Conservation (phyloP, 2,329 filamentous ascomycete genomes). For the Fusarium kyushuense region DNA sequence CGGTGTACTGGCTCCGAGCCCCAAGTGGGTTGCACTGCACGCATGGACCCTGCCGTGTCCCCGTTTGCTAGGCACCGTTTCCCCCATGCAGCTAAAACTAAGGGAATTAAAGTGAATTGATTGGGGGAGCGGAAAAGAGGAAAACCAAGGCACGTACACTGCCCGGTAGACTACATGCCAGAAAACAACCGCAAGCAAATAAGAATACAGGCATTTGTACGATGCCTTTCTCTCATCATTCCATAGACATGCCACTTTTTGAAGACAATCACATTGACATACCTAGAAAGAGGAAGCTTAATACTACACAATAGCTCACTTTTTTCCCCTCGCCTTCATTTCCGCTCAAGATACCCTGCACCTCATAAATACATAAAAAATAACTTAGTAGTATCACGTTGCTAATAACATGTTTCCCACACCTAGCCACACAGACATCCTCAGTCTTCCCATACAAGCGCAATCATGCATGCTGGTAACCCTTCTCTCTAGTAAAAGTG, state of each 20-base stretch:
- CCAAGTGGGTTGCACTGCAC: conserved; percentile 34
- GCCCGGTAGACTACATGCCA: conserved; percentile 41
- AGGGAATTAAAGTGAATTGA: conserved; percentile 7
- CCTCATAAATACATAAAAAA: neutral
- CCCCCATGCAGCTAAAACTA: conserved; percentile 6
- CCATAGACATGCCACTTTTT: conserved; percentile 45
- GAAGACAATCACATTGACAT: conserved; percentile 17
- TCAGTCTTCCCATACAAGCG: neutral
- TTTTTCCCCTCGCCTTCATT: conserved; percentile 34
- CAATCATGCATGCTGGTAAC: conserved; percentile 7
- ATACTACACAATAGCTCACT: neutral
- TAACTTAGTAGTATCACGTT: conserved; percentile 1
- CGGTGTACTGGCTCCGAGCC: conserved; percentile 38
- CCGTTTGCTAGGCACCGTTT: conserved; percentile 38
- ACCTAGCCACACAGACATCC: neutral
- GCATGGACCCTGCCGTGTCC: conserved; percentile 43
- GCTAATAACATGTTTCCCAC: neutral
- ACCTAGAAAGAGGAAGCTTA: conserved; percentile 29
- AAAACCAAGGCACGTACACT: conserved; percentile 33
- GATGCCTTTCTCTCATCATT: conserved; percentile 35
- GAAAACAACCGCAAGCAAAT: conserved; percentile 46
- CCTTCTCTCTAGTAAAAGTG: neutral
- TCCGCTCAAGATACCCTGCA: conserved; percentile 29
- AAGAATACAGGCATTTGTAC: conserved; percentile 42
- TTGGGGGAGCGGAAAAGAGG: neutral